phyloP scores from a whole-genome alignment of 148 eudicot genomes.

The Rhododendron simsii region DNA sequence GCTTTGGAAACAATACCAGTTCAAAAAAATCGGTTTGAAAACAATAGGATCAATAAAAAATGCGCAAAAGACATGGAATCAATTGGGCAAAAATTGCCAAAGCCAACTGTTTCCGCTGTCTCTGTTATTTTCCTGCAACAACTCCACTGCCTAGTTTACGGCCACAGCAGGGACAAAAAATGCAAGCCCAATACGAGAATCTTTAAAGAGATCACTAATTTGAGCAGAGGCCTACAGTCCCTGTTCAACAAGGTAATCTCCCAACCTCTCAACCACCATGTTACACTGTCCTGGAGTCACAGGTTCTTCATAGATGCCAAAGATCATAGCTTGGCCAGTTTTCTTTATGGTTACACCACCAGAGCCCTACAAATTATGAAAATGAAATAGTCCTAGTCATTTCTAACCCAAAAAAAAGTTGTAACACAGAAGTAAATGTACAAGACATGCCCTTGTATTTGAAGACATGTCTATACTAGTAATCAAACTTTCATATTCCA shows the following conservation, averaged over 20 bases:
- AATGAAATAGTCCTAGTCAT: background rate
- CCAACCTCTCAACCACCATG: slow-evolving; percentile 59
- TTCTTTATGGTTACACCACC: slow-evolving; percentile 59
- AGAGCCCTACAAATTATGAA: slow-evolving; percentile 31
- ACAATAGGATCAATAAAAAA: background rate
- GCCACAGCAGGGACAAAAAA: slow-evolving; percentile 6
- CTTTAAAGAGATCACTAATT: background rate
- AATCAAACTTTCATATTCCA: background rate
- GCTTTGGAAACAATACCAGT: background rate
- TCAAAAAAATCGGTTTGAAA: background rate
- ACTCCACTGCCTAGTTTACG: background rate
- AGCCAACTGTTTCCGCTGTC: slow-evolving; percentile 1
- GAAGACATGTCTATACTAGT: background rate
- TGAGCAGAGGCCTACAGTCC: slow-evolving; percentile 30
- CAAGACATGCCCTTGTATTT: background rate
- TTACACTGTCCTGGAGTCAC: slow-evolving; percentile 63
- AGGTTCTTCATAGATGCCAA: slow-evolving; percentile 61
- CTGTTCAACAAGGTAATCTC: slow-evolving; percentile 54
- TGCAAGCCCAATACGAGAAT: slow-evolving; percentile 4
- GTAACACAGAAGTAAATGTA: background rate
- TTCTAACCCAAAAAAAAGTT: background rate
- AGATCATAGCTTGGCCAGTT: slow-evolving; percentile 46
- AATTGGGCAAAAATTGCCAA: slow-evolving; percentile 1
- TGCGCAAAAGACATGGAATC: background rate
- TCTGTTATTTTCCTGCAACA: slow-evolving; percentile 15